Conservation (phyloP, 495 filamentous ascomycete species). For the Arthonia radiata region DNA sequence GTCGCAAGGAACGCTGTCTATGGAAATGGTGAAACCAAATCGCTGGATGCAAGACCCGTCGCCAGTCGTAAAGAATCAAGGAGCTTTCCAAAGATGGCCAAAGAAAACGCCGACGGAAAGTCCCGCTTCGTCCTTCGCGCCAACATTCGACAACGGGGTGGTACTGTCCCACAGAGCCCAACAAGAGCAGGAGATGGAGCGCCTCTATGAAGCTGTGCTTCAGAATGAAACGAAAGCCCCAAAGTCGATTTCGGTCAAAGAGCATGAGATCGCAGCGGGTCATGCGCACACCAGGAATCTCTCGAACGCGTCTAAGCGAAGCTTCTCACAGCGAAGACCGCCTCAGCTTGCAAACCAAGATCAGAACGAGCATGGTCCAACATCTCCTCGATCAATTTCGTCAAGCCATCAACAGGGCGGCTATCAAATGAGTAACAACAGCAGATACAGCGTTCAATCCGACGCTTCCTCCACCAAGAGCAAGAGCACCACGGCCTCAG, state of each 20-base stretch:
- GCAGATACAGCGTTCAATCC: constrained; percentile 17
- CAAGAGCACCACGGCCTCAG: constrained; percentile 13
- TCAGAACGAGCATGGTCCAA: no score
- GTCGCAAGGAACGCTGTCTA: constrained; percentile 25
- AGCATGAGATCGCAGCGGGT: constrained; percentile 4
- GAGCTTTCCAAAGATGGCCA: no score
- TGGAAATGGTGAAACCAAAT: constrained; percentile 35
- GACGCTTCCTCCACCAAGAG: constrained; percentile 12
- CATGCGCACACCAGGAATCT: no score
- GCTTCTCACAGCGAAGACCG: no score
- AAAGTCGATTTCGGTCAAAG: constrained; percentile 4
- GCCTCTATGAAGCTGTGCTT: constrained; percentile 78
- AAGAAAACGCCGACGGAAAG: constrained; percentile 14
- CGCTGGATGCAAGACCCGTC: constrained; percentile 6
- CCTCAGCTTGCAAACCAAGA: no score
- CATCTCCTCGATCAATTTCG: no score
- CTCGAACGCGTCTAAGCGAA: no score
- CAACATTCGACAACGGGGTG: constrained; percentile 48
- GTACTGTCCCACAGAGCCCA: constrained; percentile 45
- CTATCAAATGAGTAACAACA: constrained; percentile 8
- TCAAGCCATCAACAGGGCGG: no score
- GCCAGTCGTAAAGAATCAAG: constrained; percentile 17
- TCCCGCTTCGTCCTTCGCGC: constrained; percentile 19
- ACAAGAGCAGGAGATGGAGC: constrained; percentile 59
- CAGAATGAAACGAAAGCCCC: constrained; percentile 46